A percentile compares a stretch with the other conserved stretches of the same genome.
These are phyloP conservation scores for Scortechinia acanthostroma DNA, from an alignment of 2,329 filamentous ascomycete genomes.

Conservation along the genomic window DNA sequence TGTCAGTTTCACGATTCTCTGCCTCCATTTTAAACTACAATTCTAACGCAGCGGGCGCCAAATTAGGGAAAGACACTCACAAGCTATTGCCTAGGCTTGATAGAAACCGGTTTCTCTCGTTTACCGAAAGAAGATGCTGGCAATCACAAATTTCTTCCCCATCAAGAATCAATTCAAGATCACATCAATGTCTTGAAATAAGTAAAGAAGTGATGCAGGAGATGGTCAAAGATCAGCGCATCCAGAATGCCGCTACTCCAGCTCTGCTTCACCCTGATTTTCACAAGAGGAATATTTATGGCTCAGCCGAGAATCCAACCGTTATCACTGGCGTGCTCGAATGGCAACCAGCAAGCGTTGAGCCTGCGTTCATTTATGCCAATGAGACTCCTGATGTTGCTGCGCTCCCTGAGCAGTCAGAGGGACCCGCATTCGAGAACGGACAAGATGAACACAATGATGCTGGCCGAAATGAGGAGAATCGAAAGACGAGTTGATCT, in stretches of 20 bases:
- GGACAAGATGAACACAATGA: neutral
- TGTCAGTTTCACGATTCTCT: no score
- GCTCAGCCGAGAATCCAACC: conserved; percentile 7
- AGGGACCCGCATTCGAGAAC: conserved; percentile 5
- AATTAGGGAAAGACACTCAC: no score
- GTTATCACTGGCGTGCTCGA: conserved; percentile 8
- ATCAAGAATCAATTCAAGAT: conserved; percentile 8
- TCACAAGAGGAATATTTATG: conserved; percentile 9
- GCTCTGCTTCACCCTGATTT: conserved; percentile 7
- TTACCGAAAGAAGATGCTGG: no score
- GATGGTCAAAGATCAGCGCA: conserved; percentile 3
- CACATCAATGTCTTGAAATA: conserved; percentile 7
- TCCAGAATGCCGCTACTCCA: conserved; percentile 6
- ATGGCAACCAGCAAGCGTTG: conserved; percentile 5
- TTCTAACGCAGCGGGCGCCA: no score
- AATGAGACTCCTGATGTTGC: conserved; percentile 17
- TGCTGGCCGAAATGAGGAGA: conserved; percentile 3
- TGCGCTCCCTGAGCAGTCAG: conserved; percentile 8
- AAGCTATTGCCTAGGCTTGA: no score
- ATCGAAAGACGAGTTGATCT: conserved; percentile 15
- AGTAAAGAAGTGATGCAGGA: conserved; percentile 4
- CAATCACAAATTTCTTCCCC: no score
- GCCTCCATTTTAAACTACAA: no score
- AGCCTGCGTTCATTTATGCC: conserved; percentile 11
- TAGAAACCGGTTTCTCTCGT: no score